Conservation (phyloP, 78 protist genomes). For the Polysphondylium violaceum region DNA sequence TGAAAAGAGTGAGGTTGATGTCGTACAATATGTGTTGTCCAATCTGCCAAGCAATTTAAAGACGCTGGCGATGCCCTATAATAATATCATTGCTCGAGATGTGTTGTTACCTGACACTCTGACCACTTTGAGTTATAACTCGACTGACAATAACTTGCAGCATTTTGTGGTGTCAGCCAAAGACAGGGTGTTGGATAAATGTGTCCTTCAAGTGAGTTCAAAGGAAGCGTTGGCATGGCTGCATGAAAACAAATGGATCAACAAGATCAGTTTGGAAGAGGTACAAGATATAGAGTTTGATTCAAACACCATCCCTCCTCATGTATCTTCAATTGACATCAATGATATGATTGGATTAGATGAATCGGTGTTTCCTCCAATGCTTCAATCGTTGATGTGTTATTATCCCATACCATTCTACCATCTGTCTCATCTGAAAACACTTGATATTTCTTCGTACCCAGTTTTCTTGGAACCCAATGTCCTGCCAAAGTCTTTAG, state of each 20-base stretch:
- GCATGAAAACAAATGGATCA: not conserved
- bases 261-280: not conserved
- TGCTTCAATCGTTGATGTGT: not conserved
- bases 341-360: too few relatives aligned
- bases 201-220: not conserved
- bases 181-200: not conserved
- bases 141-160: not conserved
- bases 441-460: not conserved
- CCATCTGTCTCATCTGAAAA: not conserved
- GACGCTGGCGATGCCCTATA: not conserved
- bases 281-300: not conserved
- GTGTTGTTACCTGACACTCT: not conserved
- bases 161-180: not conserved
- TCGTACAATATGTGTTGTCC: not conserved
- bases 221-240: not conserved
- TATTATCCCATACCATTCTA: not conserved
- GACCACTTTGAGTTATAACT: not conserved
- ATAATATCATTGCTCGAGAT: not conserved
- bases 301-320: not conserved
- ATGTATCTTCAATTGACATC: not conserved
- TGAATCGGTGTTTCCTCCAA: not conserved
- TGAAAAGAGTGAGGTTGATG: not conserved
- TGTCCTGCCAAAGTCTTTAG: not conserved
- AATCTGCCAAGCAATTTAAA: not conserved
- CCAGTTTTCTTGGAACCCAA: not conserved